phyloP scores from a whole-genome alignment of 192 early-diverging fungal species.

The Coemansia sp. region DNA sequence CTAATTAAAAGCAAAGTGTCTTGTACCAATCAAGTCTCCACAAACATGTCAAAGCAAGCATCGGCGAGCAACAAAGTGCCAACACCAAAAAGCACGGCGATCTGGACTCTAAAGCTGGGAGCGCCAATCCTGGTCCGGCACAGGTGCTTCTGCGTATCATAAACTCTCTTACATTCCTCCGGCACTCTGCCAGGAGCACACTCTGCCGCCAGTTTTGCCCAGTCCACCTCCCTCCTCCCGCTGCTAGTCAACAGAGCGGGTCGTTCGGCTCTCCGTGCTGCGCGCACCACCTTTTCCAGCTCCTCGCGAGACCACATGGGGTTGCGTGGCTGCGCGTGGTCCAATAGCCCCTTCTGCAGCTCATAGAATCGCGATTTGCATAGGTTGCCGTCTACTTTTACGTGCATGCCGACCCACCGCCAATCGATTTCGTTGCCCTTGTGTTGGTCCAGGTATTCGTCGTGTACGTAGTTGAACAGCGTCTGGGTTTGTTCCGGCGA shows the following conservation, averaged over 20 bases:
- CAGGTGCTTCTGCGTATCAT: conserved; percentile 10
- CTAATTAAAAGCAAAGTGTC: conserved; percentile 7
- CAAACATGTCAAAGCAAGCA: background rate
- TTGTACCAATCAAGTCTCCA: background rate
- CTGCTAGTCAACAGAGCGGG: background rate
- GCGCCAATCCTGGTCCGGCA: conserved; percentile 4
- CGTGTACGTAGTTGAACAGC: background rate
- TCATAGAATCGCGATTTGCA: conserved; percentile 12
- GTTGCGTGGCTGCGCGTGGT: background rate
- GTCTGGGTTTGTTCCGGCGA: conserved; percentile 1
- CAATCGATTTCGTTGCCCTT: conserved; percentile 13
- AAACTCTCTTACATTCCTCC: conserved; percentile 24
- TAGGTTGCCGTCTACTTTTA: conserved; percentile 1
- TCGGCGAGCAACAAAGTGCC: background rate
- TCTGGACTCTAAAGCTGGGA: background rate
- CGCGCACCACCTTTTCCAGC: conserved; percentile 10
- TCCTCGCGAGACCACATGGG: conserved; percentile 11
- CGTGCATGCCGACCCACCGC: background rate
- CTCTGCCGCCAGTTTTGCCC: background rate
- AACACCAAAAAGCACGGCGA: background rate
- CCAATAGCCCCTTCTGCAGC: conserved; percentile 7
- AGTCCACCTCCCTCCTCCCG: background rate
- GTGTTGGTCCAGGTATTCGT: conserved; percentile 6
- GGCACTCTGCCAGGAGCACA: background rate
- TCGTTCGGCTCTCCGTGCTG: background rate